Evolutionary conservation across 2,329 filamentous ascomycete genomes (phyloP).

Genomic region (Tolypocladium paradoxum): DNA sequence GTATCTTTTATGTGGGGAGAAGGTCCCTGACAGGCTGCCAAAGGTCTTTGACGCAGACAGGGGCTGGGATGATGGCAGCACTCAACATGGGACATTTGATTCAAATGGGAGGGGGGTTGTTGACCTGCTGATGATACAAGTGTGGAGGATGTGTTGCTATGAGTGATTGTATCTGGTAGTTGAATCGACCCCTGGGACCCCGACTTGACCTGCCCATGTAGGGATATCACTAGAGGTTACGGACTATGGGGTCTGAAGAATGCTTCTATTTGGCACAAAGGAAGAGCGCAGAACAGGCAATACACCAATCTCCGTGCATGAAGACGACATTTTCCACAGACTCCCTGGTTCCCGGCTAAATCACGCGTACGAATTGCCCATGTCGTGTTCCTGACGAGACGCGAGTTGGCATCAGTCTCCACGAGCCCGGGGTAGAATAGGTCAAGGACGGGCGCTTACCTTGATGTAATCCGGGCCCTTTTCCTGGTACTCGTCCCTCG

Average conservation of each 20-base stretch:
- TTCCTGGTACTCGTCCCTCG: constrained; percentile 75
- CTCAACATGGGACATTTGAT: not conserved
- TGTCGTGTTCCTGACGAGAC: constrained; percentile 48
- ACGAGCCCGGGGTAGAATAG: not conserved
- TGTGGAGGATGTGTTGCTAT: not conserved
- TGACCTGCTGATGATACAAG: not conserved
- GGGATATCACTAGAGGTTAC: too few species aligned
- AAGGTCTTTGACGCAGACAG: not conserved
- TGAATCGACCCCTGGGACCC: not conserved
- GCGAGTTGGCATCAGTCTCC: not conserved
- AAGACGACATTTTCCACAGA: not conserved
- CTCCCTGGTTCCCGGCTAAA: not conserved
- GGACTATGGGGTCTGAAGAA: not conserved
- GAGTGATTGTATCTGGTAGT: not conserved
- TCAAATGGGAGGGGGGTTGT: not conserved
- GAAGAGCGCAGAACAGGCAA: not conserved
- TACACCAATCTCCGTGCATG: not conserved
- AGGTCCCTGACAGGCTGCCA: not conserved
- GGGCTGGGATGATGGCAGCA: not conserved
- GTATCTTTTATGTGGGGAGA: not conserved
- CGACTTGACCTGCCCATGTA: too few species aligned
- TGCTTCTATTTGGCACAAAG: not conserved
- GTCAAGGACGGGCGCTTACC: constrained; percentile 32
- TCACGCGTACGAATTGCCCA: constrained; percentile 50
- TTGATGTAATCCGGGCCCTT: constrained; percentile 93